Conservation (phyloP, 768 basidiomycete genomes). For the Tulasnella sp. region DNA sequence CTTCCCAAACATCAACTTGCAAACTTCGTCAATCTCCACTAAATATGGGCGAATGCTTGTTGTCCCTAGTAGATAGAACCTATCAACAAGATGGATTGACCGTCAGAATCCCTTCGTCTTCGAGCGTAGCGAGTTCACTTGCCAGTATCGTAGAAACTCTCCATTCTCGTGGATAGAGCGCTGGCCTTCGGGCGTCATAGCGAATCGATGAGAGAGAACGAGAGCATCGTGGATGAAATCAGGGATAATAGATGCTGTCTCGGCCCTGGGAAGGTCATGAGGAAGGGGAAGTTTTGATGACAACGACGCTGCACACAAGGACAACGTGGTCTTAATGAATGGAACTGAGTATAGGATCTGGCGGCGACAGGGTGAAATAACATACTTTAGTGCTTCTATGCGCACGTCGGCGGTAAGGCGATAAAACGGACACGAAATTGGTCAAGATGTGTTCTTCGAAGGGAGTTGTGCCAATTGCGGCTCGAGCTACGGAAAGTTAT, state of each 20-base stretch:
- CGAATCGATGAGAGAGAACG: constrained; percentile 18
- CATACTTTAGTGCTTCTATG: constrained; percentile 14
- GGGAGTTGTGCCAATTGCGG: constrained; percentile 16
- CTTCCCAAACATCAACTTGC: constrained; percentile 20
- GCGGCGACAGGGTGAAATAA: too few relatives aligned
- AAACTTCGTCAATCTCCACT: constrained; percentile 19
- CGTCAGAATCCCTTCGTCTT: too few relatives aligned
- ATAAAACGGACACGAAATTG: constrained; percentile 19
- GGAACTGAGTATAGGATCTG: background rate
- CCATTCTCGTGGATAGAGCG: constrained; percentile 16
- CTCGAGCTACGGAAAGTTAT: background rate
- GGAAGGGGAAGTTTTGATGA: constrained; percentile 21
- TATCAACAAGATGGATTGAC: constrained; percentile 9
- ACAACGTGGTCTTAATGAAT: constrained; percentile 15
- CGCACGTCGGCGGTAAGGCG: constrained; percentile 20
- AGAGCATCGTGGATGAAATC: constrained; percentile 21
- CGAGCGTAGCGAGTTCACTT: background rate
- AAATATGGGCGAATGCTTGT: constrained; percentile 5
- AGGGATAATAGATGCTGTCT: constrained; percentile 6
- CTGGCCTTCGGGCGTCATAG: constrained; percentile 19
- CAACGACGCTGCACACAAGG: constrained; percentile 20
- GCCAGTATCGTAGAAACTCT: constrained; percentile 20
- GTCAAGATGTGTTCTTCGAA: constrained; percentile 18
- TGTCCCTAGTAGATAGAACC: constrained; percentile 18
- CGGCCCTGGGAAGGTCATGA: constrained; percentile 15